Base-by-base conservation (phyloP, 371 early-diverging fungal species). In the Neoconidiobolus thromboides region DNA sequence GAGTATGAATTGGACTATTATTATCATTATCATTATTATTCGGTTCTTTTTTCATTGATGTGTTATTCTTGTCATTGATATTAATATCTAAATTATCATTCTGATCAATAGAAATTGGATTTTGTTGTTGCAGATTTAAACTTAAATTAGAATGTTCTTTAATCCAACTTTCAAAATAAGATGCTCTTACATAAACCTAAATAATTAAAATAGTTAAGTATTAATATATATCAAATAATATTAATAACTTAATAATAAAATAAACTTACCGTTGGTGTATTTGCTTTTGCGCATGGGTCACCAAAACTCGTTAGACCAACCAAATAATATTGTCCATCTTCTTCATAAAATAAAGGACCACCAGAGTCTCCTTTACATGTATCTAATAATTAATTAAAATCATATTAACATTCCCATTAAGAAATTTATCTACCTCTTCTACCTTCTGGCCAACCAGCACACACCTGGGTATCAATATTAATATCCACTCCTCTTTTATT, bases 401-500 rank as follows among this genome's bases (percentile, higher is more conserved):
- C 26, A 38, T 54, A 37, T 9, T 6, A 54, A 41, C 54, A 10
- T 9, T 10, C 5, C 10, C 6, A 54, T 54, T 12, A 41, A 7
- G 10, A 4, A 10, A 14, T 4, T 4, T 14, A 4, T 12, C 2
- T 54, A 54, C 54, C 54, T 54, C 39, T 55, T 43, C 37, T 43
- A 14, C 56, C 56, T 6, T 55, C 56, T 14, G 56, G 46, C 56
- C 56, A 55, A 15, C 56, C 56, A 9, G 56, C 56, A 55, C 56
- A 55, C 5, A 55, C 36, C 15, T 55, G 56, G 14, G 43, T 14
- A 5, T 43, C 2, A 14, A 44, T 26, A 55, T 43, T n/a, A 3
- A 55, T n/a, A 6, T 37, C 10, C 12, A 55, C 46, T n/a, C 56
- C 43, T 4, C 39, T 9, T 2, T 44, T 40, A 2, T 6, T 26